A percentile compares a stretch with the other conserved stretches of the same genome.
Evolutionary conservation across 345 rosid genomes (phyloP).

Genomic region (Hibiscus trionum): DNA sequence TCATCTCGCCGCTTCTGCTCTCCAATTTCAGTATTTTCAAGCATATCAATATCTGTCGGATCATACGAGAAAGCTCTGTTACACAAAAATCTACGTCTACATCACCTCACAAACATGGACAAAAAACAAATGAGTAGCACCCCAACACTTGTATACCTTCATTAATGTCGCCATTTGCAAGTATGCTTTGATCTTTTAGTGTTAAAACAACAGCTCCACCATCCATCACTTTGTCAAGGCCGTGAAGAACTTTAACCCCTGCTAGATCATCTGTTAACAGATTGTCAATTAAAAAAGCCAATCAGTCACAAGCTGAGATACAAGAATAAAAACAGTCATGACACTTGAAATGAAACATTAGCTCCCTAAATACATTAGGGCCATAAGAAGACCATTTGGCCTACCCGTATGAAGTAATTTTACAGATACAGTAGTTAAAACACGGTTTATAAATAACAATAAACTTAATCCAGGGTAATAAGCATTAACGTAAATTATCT

Average conservation of each 20-base stretch:
- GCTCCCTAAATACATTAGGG: not conserved
- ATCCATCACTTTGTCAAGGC: slow-evolving; percentile 84
- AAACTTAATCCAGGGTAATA: not conserved
- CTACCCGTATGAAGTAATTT: not conserved
- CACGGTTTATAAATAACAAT: not conserved
- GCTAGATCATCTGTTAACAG: slow-evolving; percentile 56
- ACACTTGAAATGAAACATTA: not conserved
- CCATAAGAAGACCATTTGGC: not conserved
- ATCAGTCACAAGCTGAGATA: slow-evolving; percentile 9
- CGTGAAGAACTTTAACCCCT: slow-evolving; percentile 86
- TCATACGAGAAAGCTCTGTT: slow-evolving; percentile 30
- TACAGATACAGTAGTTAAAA: not conserved
- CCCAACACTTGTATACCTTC: slow-evolving; percentile 49
- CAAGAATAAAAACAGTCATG: not conserved
- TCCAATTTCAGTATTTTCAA: slow-evolving; percentile 96
- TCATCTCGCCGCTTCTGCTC: slow-evolving; percentile 88
- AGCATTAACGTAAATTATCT: not conserved
- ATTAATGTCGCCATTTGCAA: slow-evolving; percentile 74
- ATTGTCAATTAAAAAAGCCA: slow-evolving; percentile 12
- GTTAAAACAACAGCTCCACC: slow-evolving; percentile 97
- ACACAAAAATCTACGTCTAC: slow-evolving; percentile 21
- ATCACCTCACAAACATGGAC: slow-evolving; percentile 14
- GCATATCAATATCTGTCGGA: slow-evolving; percentile 83
- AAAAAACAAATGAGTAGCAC: slow-evolving; percentile 8
- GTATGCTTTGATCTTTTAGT: slow-evolving; percentile 83